Evolutionary conservation across 139 green algal genomes (phyloP), one percentile per base, ranked within the genome.

Genomic region (Chara braunii): DNA sequence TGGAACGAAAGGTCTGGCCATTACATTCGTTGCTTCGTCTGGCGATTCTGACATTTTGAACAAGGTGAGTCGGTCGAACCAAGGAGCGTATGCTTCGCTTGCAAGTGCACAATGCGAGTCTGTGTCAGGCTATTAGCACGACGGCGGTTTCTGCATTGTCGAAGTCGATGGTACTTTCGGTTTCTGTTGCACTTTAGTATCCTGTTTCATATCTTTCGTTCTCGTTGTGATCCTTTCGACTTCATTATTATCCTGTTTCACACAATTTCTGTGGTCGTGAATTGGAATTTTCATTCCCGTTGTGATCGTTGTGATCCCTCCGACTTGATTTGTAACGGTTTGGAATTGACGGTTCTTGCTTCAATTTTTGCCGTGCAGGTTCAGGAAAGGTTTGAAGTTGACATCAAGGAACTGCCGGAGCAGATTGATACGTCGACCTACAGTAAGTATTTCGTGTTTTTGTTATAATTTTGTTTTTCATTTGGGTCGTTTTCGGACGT

Each of bases 1-100:
- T 64, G 94, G 94, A 33, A 99, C 94, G 68, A 98, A 98, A 84
- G 93, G 93, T 3, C 80, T 99, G 64, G 93, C 93, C 42, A 97
- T 99, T 72, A 97, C 94, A 1, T 98, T 99, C 85, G 89, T 98
- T 34, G 79, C 89, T 37, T 90, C 77, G 3, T 77, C 89, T 60
- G 78, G 85, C 36, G 92, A 97, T 79, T 84, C 70, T 5, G 73
- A 81, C 7, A 89, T 94, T 36, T 75, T 96, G 43, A 92, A 94
- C 72, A 43, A 82, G 42, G 84, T 79, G 37, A 33, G 3, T 8
- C n/a, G n/a, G n/a, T n/a, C n/a, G n/a, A n/a, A n/a, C n/a, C 23
- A 8, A 4, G 43, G n/a, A n/a, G n/a, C n/a, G n/a, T n/a, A n/a
- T n/a, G n/a, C n/a, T n/a, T n/a, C n/a, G n/a, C n/a, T n/a, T n/a